A percentile compares a stretch with the other conserved stretches of the same genome.
Evolutionary conservation across 768 basidiomycete genomes (phyloP).

Genomic region (Leccinum arenicola): DNA sequence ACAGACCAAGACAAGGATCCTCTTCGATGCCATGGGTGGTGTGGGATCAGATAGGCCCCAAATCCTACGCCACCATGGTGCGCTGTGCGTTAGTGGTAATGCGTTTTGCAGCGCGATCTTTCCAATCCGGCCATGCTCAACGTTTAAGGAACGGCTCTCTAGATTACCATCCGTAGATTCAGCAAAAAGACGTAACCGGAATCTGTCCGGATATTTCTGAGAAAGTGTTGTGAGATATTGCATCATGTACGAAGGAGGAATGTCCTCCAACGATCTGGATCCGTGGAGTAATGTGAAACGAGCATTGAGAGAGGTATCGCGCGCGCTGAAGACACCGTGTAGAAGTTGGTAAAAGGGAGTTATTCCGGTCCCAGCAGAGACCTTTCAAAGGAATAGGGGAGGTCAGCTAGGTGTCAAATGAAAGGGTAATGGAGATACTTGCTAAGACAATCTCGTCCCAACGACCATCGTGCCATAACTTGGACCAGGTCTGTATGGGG

Average conservation of each 20-base stretch:
- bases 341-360: conserved; percentile 83
- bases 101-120: conserved; percentile 45
- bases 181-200: conserved; percentile 62
- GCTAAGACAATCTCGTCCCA: conserved; percentile 87
- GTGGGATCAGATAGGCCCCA: conserved; percentile 13
- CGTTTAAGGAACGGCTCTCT: conserved; percentile 15
- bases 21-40: conserved; percentile 28
- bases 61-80: conserved; percentile 32
- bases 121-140: conserved; percentile 54
- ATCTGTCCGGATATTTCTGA: conserved; percentile 47
- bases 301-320: conserved; percentile 34
- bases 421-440: conserved; percentile 3
- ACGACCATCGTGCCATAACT: conserved; percentile 42
- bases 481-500: conserved; percentile 64
- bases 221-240: conserved; percentile 50
- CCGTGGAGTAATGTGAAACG: conserved; percentile 74
- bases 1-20: conserved; percentile 69
- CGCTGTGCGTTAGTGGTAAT: conserved; percentile 30
- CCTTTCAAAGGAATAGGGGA: conserved; percentile 41
- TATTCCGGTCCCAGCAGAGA: conserved; percentile 86
- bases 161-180: conserved; percentile 37
- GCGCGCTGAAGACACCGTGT: conserved; percentile 45
- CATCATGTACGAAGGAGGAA: conserved; percentile 67
- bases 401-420: neutral
- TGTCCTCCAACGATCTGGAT: conserved; percentile 55